A percentile compares a stretch with the other conserved stretches of the same genome.
These are phyloP conservation scores for Tilletia walkeri DNA, from an alignment of 1,284 basidiomycete species.

Conservation along the genomic window DNA sequence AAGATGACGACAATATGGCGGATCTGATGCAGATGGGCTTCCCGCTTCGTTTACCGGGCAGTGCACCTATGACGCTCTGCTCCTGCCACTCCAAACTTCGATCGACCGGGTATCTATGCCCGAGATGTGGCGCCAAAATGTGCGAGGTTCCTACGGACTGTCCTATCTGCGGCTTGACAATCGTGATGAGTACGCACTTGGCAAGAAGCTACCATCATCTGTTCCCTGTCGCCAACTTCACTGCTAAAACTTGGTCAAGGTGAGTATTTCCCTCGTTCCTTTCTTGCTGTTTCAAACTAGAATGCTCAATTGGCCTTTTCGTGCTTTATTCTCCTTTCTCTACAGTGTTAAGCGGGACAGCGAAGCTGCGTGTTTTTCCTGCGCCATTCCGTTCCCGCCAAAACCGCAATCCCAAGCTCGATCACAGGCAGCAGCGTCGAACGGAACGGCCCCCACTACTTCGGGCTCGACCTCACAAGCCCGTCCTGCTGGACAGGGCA, in stretches of 20 bases:
- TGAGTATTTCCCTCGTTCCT: conserved; percentile 9
- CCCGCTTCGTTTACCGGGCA: conserved; percentile 57
- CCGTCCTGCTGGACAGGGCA: neutral
- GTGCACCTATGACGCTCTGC: conserved; percentile 60
- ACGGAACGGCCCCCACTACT: neutral
- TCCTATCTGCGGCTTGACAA: conserved; percentile 92
- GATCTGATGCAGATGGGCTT: conserved; percentile 99
- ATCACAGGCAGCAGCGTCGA: neutral
- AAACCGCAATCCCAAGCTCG: conserved; percentile 6
- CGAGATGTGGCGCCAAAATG: conserved; percentile 83
- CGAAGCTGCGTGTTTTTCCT: conserved; percentile 32
- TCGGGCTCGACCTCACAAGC: no score
- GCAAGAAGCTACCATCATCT: conserved; percentile 92
- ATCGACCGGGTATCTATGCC: conserved; percentile 88
- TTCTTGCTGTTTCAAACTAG: neutral
- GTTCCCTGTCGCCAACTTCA: conserved; percentile 81
- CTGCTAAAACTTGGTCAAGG: conserved; percentile 60
- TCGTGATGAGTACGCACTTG: conserved; percentile 94
- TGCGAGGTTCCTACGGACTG: conserved; percentile 99
- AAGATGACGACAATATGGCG: conserved; percentile 30
- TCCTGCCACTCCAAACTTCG: conserved; percentile 88
- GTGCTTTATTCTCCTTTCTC: neutral
- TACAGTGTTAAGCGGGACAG: conserved; percentile 7
- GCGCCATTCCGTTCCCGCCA: conserved; percentile 34
- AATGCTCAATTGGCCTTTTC: neutral